phyloP scores from a whole-genome alignment of 2,329 filamentous ascomycete genomes.

The Akanthomyces lecanii region DNA sequence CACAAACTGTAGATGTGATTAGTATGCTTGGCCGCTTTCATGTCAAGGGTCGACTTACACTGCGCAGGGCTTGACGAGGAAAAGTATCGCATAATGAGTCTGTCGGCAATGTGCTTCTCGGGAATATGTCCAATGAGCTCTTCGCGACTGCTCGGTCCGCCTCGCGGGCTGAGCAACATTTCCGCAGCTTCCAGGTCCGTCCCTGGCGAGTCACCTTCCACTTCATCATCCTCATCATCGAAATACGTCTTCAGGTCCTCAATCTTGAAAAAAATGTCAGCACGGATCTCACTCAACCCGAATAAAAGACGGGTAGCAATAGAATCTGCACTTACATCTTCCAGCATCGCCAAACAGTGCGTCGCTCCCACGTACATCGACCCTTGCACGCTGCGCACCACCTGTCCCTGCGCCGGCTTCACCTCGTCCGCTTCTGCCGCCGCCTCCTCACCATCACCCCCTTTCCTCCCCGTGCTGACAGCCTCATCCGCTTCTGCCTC shows the following conservation, averaged over 20 bases:
- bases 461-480: not conserved
- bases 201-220: constrained; percentile 30
- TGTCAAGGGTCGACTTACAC: constrained; percentile 33
- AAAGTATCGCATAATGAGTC: constrained; percentile 51
- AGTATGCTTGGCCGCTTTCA: constrained; percentile 2
- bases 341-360: constrained; percentile 57
- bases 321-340: constrained; percentile 43
- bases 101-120: constrained; percentile 42
- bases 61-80: constrained; percentile 48
- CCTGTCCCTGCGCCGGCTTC: constrained; percentile 33
- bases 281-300: not conserved
- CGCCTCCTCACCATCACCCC: not conserved
- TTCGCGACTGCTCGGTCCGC: constrained; percentile 36
- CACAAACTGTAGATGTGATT: constrained; percentile 36
- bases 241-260: constrained; percentile 57
- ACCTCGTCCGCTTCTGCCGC: constrained; percentile 19
- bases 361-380: constrained; percentile 55
- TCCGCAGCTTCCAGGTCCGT: constrained; percentile 38
- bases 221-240: constrained; percentile 40
- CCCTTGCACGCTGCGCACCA: constrained; percentile 40
- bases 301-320: not conserved
- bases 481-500: constrained; percentile 31
- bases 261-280: constrained; percentile 38
- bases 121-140: constrained; percentile 48
- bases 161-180: constrained; percentile 39